Evolutionary conservation across 2,329 filamentous ascomycete species (phyloP).

Genomic region (Aspergillus tubingensis): DNA sequence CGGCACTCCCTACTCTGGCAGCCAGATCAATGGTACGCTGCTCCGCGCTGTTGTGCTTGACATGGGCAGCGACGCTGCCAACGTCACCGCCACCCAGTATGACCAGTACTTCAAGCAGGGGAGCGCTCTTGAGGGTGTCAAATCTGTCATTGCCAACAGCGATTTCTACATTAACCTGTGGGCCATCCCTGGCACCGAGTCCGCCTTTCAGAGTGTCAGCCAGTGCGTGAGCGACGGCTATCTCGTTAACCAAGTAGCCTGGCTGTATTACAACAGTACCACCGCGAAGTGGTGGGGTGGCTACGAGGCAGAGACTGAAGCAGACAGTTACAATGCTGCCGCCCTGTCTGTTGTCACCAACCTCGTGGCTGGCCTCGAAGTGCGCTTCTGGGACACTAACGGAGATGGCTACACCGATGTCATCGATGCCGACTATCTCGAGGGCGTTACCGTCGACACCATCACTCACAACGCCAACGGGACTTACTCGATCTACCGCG

Average conservation of each 20-base stretch:
- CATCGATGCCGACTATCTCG: constrained; percentile 4
- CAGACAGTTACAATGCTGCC: constrained; percentile 1
- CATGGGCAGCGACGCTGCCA: constrained; percentile 1
- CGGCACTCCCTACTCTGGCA: background rate
- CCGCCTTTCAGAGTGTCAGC: background rate
- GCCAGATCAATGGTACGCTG: background rate
- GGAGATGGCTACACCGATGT: constrained; percentile 4
- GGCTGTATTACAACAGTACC: constrained; percentile 1
- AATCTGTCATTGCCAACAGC: background rate
- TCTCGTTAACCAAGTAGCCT: constrained; percentile 1
- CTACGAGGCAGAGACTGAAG: constrained; percentile 1
- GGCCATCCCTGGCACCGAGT: constrained; percentile 1
- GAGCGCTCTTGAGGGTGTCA: constrained; percentile 1
- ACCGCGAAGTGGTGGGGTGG: background rate
- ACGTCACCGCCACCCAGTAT: background rate
- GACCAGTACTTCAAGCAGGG: constrained; percentile 4
- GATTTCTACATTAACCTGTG: constrained; percentile 2
- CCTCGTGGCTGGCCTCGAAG: background rate
- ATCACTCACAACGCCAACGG: background rate
- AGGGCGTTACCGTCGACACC: constrained; percentile 1
- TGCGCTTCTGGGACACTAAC: constrained; percentile 3
- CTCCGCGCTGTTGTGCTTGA: background rate
- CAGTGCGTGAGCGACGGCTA: constrained; percentile 1
- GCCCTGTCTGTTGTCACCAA: background rate
- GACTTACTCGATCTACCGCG: constrained; percentile 1